phyloP scores from a whole-genome alignment of 441 rosid species.

The Daphne laureola region DNA sequence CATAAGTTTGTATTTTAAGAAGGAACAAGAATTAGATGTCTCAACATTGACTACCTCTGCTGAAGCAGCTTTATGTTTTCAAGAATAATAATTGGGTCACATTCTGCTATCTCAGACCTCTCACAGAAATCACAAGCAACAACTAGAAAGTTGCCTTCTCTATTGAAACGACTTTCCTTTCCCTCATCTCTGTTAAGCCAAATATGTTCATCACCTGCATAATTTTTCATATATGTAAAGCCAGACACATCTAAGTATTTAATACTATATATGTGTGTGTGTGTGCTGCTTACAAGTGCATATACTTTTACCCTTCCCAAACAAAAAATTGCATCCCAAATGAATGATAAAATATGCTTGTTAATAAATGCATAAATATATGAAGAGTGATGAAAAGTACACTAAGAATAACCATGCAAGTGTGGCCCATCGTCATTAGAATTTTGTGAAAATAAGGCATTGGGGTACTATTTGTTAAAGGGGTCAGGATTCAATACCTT shows the following conservation, averaged over 20 bases:
- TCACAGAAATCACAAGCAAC: constrained; percentile 44
- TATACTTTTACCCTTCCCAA: too few relatives aligned
- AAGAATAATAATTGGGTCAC: constrained; percentile 27
- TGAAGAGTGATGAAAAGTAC: background rate
- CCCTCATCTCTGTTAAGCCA: constrained; percentile 61
- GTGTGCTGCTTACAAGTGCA: too few relatives aligned
- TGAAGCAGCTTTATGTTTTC: constrained; percentile 64
- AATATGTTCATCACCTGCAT: constrained; percentile 59
- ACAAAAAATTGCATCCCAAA: too few relatives aligned
- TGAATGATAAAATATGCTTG: background rate
- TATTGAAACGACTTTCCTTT: constrained; percentile 30
- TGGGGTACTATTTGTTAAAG: too few relatives aligned
- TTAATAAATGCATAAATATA: background rate
- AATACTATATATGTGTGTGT: too few relatives aligned
- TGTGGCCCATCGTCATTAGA: too few relatives aligned
- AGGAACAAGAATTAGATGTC: background rate
- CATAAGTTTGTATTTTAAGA: background rate
- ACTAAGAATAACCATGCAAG: too few relatives aligned
- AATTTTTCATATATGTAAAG: constrained; percentile 9
- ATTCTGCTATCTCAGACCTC: constrained; percentile 19
- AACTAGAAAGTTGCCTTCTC: constrained; percentile 41
- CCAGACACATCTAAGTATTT: background rate
- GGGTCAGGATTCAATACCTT: constrained; percentile 34
- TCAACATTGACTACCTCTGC: constrained; percentile 46
- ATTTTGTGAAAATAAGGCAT: too few relatives aligned